Percentiles rank a stretch among this genome's conserved stretches.
phyloP scores from a whole-genome alignment of 169 alveolate genomes.

The Cryptosporidium sp. region DNA sequence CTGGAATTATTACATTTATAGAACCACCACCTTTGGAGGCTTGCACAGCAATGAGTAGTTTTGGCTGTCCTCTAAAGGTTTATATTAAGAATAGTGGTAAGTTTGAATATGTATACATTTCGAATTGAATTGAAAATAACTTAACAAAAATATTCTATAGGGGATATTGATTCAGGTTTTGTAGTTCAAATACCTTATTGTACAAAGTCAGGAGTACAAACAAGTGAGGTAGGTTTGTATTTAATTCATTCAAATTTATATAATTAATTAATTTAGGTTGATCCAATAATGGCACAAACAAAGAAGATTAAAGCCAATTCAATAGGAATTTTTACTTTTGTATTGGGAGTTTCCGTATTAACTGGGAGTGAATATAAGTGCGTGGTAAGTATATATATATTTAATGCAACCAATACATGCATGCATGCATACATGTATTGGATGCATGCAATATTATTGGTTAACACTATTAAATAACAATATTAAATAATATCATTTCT shows the following conservation, averaged over 20 bases:
- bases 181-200: constrained; percentile 72
- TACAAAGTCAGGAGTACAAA: constrained; percentile 34
- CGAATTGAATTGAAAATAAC: not conserved
- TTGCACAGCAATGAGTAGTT: constrained; percentile 57
- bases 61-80: constrained; percentile 64
- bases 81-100: constrained; percentile 71
- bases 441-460: not conserved
- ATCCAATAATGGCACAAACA: constrained; percentile 72
- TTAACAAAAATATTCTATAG: not conserved
- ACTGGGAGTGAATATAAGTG: constrained; percentile 65
- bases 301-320: constrained; percentile 38
- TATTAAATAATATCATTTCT: too few relatives aligned
- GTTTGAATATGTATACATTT: not conserved
- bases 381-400: constrained; percentile 6
- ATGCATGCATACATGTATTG: not conserved
- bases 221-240: constrained; percentile 52
- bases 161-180: constrained; percentile 48
- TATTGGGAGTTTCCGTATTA: constrained; percentile 52
- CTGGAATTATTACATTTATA: constrained; percentile 69
- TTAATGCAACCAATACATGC: not conserved
- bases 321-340: constrained; percentile 62
- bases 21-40: constrained; percentile 75
- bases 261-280: constrained; percentile 47
- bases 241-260: not conserved
- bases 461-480: not conserved